These are phyloP conservation scores for Trichophyton simii DNA, from an alignment of 2,329 filamentous ascomycete genomes.

Conservation along the genomic window DNA sequence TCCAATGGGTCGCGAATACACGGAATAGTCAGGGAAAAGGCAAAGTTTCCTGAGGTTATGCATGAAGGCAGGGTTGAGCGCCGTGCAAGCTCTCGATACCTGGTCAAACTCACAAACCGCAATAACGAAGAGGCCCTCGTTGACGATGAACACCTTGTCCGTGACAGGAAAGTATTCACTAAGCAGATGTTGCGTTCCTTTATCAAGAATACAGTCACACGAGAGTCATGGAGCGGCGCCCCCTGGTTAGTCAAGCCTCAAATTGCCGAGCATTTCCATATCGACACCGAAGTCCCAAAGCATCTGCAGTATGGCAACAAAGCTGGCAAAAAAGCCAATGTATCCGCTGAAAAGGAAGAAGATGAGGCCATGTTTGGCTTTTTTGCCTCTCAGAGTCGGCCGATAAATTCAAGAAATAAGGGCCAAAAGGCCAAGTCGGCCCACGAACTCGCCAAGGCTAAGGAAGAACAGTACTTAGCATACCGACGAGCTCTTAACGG, in stretches of 20 bases:
- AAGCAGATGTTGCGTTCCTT: conserved; percentile 89
- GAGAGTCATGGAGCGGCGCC: conserved; percentile 89
- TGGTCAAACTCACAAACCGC: conserved; percentile 59
- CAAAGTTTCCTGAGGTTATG: conserved; percentile 51
- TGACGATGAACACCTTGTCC: conserved; percentile 67
- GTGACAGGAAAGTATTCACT: conserved; percentile 84
- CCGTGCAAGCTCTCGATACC: conserved; percentile 62
- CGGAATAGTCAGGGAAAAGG: conserved; percentile 74
- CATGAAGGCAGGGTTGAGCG: conserved; percentile 58
- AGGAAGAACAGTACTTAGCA: conserved; percentile 38
- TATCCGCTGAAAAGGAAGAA: conserved; percentile 48
- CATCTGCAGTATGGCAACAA: conserved; percentile 73
- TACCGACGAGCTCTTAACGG: conserved; percentile 36
- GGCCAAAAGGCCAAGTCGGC: conserved; percentile 49
- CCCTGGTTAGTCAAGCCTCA: conserved; percentile 89
- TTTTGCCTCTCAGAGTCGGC: conserved; percentile 38
- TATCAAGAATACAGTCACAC: conserved; percentile 83
- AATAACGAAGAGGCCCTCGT: conserved; percentile 63
- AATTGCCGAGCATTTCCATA: conserved; percentile 70
- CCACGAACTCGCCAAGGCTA: conserved; percentile 36
- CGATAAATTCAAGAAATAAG: conserved; percentile 64
- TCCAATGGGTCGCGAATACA: conserved; percentile 56
- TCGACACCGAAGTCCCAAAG: conserved; percentile 73
- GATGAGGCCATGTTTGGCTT: conserved; percentile 41
- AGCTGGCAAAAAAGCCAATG: conserved; percentile 62